Percentiles rank a stretch among this genome's conserved stretches.
Evolutionary conservation across 768 basidiomycete species (phyloP).

Genomic region (Xerocomus brunneocitrinus): DNA sequence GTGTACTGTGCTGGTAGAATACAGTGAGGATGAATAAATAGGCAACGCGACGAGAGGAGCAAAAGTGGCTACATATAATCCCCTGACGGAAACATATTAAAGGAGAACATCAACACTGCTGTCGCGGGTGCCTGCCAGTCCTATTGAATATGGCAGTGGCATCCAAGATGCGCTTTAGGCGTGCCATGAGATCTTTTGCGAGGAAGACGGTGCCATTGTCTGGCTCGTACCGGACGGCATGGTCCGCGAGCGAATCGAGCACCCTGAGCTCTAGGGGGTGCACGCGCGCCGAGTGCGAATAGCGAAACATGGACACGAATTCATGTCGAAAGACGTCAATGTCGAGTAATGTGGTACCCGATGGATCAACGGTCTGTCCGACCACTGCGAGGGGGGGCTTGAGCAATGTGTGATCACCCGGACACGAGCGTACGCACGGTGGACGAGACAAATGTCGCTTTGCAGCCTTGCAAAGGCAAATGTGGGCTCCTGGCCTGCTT

Average conservation of each 20-base stretch:
- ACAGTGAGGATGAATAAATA: conserved; percentile 15
- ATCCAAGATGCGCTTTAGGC: conserved; percentile 27
- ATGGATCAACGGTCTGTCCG: conserved; percentile 17
- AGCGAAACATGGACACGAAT: conserved; percentile 62
- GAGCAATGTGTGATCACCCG: not conserved
- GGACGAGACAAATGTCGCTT: conserved; percentile 27
- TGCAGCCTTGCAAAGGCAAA: conserved; percentile 36
- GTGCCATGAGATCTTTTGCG: conserved; percentile 39
- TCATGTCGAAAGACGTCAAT: conserved; percentile 41
- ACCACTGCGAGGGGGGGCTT: conserved; percentile 4
- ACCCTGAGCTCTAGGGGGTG: conserved; percentile 39
- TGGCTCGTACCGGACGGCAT: conserved; percentile 49
- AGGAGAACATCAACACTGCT: conserved; percentile 4
- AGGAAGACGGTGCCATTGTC: conserved; percentile 58
- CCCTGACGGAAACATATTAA: not conserved
- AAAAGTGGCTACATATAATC: not conserved
- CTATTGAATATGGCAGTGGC: conserved; percentile 16
- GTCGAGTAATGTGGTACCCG: conserved; percentile 13
- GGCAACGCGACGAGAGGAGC: not conserved
- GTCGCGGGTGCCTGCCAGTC: conserved; percentile 10
- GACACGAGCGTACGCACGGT: conserved; percentile 16
- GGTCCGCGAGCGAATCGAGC: conserved; percentile 47
- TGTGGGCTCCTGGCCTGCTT: conserved; percentile 15
- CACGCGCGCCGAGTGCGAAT: conserved; percentile 43
- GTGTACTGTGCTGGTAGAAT: conserved; percentile 12